These are phyloP conservation scores for Bruguiera parviflora DNA, from an alignment of 345 rosid species.

Conservation along the genomic window DNA sequence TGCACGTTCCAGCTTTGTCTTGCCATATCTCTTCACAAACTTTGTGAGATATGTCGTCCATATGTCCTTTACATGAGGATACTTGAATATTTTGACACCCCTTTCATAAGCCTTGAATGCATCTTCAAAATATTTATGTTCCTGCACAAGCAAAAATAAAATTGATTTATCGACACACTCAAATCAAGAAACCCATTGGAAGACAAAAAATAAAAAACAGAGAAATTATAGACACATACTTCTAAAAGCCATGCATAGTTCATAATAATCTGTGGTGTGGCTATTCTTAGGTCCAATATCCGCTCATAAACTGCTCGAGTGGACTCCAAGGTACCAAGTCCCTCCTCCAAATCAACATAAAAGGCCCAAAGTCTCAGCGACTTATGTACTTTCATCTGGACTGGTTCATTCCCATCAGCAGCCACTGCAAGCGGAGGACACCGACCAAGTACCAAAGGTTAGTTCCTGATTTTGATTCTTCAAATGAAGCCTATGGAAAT, in stretches of 20 bases:
- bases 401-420: constrained; percentile 91
- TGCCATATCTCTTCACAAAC: constrained; percentile 87
- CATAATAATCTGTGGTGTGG: constrained; percentile 92
- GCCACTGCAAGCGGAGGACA: constrained; percentile 51
- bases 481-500: constrained; percentile 1
- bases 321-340: constrained; percentile 82
- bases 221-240: constrained; percentile 27
- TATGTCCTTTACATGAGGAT: constrained; percentile 93
- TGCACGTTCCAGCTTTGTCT: constrained; percentile 84
- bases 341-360: constrained; percentile 94
- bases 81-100: constrained; percentile 94
- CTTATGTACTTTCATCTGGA: constrained; percentile 87
- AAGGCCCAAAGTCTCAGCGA: constrained; percentile 92
- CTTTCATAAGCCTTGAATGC: constrained; percentile 98
- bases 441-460: not conserved
- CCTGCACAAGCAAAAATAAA: constrained; percentile 40
- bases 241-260: constrained; percentile 83
- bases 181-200: not conserved
- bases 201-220: not conserved
- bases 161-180: constrained; percentile 3
- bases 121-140: constrained; percentile 89
- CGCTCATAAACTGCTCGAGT: constrained; percentile 91
- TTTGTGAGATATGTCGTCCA: constrained; percentile 94
- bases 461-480: not conserved
- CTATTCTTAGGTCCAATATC: constrained; percentile 87